phyloP scores from a whole-genome alignment of 2,329 filamentous ascomycete species.

The Erysiphe pulchra region DNA sequence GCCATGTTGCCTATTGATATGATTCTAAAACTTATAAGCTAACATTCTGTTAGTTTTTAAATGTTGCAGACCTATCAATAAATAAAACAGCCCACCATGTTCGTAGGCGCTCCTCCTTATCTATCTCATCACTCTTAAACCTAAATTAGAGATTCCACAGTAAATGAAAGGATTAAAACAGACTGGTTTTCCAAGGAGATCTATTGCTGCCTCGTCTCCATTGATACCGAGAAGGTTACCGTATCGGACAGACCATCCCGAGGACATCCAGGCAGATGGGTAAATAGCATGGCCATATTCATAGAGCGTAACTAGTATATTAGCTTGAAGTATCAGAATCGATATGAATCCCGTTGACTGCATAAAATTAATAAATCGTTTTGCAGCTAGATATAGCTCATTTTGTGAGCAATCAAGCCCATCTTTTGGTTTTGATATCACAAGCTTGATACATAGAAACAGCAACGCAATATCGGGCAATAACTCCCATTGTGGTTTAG shows the following conservation, averaged over 20 bases:
- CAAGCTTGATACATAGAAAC: conserved; percentile 23
- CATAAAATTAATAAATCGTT: conserved; percentile 17
- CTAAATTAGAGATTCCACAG: neutral
- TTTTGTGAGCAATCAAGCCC: conserved; percentile 15
- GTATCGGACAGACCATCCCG: conserved; percentile 20
- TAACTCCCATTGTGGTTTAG: conserved; percentile 18
- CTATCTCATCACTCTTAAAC: conserved; percentile 19
- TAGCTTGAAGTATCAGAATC: conserved; percentile 20
- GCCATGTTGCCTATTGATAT: conserved; percentile 11
- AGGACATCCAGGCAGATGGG: conserved; percentile 22
- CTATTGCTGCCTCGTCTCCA: conserved; percentile 13
- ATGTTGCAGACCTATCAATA: conserved; percentile 16
- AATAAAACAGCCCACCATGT: conserved; percentile 24
- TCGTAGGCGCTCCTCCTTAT: conserved; percentile 20
- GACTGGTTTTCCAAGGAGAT: conserved; percentile 16
- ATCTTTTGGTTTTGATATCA: conserved; percentile 15
- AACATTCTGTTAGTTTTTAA: neutral
- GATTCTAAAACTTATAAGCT: conserved; percentile 7
- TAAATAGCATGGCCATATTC: conserved; percentile 24
- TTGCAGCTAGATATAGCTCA: conserved; percentile 18
- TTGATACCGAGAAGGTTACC: conserved; percentile 20
- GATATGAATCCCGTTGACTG: conserved; percentile 19
- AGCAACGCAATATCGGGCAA: conserved; percentile 21
- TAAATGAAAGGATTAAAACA: conserved; percentile 2
- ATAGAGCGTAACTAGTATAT: conserved; percentile 21